Percentiles rank a stretch among this genome's conserved stretches.
Evolutionary conservation across 495 filamentous ascomycete species (phyloP).

Genomic region (Podospora fimiseda): DNA sequence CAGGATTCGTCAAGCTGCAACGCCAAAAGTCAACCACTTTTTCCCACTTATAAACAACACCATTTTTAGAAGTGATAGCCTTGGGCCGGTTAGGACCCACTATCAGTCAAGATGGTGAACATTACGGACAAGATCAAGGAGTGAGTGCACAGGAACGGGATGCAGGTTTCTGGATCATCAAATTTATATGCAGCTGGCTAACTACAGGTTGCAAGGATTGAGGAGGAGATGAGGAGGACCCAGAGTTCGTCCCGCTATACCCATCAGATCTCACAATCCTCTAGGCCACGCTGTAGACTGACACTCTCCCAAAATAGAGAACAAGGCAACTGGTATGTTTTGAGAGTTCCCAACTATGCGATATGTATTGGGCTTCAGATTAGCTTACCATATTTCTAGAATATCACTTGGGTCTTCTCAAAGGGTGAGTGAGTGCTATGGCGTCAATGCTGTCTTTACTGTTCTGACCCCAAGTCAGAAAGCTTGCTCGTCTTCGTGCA

Average conservation of each 20-base stretch:
- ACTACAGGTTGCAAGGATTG: slow-evolving; percentile 62
- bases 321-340: slow-evolving; percentile 89
- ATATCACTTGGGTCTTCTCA: slow-evolving; percentile 95
- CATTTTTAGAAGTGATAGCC: slow-evolving; percentile 4
- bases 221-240: slow-evolving; percentile 98
- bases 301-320: slow-evolving; percentile 55
- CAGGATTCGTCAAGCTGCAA: slow-evolving; percentile 7
- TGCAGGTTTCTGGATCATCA: neutral
- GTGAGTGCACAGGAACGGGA: slow-evolving; percentile 47
- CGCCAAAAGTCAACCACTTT: neutral
- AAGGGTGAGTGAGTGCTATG: slow-evolving; percentile 59
- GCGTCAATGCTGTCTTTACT: neutral
- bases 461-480: slow-evolving; percentile 48
- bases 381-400: no score
- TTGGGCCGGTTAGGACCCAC: slow-evolving; percentile 8
- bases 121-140: slow-evolving; percentile 99
- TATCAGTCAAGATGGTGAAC: slow-evolving; percentile 83
- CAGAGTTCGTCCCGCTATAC: slow-evolving; percentile 64
- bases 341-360: neutral
- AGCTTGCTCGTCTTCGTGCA: slow-evolving; percentile 90
- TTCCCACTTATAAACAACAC: slow-evolving; percentile 10
- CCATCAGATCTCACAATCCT: neutral
- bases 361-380: no score
- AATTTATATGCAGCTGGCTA: neutral
- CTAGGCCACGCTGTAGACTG: slow-evolving; percentile 32